Evolutionary conservation across 768 basidiomycete genomes (phyloP).

Genomic region (Gloeostereum incarnatum): DNA sequence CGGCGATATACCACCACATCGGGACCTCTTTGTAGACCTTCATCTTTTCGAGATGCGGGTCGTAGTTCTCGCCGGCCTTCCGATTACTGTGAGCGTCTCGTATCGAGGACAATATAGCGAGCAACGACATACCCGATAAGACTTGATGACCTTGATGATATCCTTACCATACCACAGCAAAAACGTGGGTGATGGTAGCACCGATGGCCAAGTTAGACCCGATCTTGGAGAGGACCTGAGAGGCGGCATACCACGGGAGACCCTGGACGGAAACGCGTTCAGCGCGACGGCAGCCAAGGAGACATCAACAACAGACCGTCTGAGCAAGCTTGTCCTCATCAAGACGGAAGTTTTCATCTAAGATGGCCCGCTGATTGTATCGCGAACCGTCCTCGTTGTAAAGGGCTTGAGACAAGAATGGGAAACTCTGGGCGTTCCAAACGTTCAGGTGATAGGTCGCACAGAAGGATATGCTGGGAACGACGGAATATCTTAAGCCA

Average conservation of each 20-base stretch:
- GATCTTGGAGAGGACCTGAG: slow-evolving; percentile 3
- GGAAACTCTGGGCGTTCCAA: slow-evolving; percentile 52
- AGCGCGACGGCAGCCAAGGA: not conserved
- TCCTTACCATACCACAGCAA: slow-evolving; percentile 47
- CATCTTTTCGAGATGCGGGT: slow-evolving; percentile 54
- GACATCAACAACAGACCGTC: slow-evolving; percentile 19
- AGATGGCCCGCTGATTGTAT: slow-evolving; percentile 43
- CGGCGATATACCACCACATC: slow-evolving; percentile 40
- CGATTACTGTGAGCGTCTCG: slow-evolving; percentile 7
- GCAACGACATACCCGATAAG: slow-evolving; percentile 23
- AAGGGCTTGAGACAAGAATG: slow-evolving; percentile 43
- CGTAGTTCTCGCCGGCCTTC: slow-evolving; percentile 26
- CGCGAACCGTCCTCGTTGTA: slow-evolving; percentile 42
- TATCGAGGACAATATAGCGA: not conserved
- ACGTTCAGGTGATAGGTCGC: slow-evolving; percentile 35
- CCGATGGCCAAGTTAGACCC: slow-evolving; percentile 6
- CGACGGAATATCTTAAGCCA: not conserved
- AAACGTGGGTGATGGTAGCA: slow-evolving; percentile 36
- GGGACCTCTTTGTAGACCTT: slow-evolving; percentile 32
- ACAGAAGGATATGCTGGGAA: slow-evolving; percentile 31
- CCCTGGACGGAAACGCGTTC: slow-evolving; percentile 1
- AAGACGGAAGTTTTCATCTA: slow-evolving; percentile 39
- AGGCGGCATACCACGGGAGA: slow-evolving; percentile 9
- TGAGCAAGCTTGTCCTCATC: slow-evolving; percentile 37
- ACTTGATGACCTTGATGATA: slow-evolving; percentile 28